Percentiles rank a stretch among this genome's conserved stretches.
Evolutionary conservation across 768 basidiomycete genomes (phyloP).

Genomic region (Amanita jacksonii): DNA sequence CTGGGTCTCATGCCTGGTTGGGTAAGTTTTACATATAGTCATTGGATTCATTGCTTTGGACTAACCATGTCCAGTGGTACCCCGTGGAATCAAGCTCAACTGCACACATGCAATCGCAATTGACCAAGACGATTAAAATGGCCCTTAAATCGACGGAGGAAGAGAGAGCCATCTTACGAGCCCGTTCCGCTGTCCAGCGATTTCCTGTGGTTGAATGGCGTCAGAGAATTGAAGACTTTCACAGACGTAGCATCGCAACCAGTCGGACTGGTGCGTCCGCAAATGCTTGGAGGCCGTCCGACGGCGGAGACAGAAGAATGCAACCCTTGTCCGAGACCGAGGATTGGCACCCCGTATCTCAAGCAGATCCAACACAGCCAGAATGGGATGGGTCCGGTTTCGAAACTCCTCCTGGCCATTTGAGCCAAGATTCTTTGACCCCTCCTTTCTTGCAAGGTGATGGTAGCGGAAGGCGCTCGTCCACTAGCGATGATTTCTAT

Average conservation of each 20-base stretch:
- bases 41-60: not conserved
- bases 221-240: constrained; percentile 92
- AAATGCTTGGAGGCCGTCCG: constrained; percentile 72
- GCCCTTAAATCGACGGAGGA: constrained; percentile 86
- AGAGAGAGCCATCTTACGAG: constrained; percentile 87
- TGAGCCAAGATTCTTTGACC: constrained; percentile 51
- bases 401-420: constrained; percentile 51
- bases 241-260: constrained; percentile 67
- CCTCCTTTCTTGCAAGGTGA: constrained; percentile 26
- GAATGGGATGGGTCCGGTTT: constrained; percentile 71
- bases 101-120: constrained; percentile 88
- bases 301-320: constrained; percentile 42
- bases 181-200: constrained; percentile 88
- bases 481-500: constrained; percentile 55
- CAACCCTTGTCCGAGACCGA: constrained; percentile 56
- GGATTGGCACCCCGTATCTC: constrained; percentile 71
- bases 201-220: constrained; percentile 99
- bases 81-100: constrained; percentile 92
- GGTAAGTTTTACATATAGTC: constrained; percentile 42
- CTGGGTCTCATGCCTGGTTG: constrained; percentile 97
- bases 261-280: constrained; percentile 62
- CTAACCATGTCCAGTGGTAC: constrained; percentile 62
- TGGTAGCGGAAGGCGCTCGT: constrained; percentile 27
- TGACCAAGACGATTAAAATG: constrained; percentile 91
- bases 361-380: constrained; percentile 57